Base-by-base conservation (phyloP, 1,284 basidiomycete genomes). In the Ganoderma lucidum region DNA sequence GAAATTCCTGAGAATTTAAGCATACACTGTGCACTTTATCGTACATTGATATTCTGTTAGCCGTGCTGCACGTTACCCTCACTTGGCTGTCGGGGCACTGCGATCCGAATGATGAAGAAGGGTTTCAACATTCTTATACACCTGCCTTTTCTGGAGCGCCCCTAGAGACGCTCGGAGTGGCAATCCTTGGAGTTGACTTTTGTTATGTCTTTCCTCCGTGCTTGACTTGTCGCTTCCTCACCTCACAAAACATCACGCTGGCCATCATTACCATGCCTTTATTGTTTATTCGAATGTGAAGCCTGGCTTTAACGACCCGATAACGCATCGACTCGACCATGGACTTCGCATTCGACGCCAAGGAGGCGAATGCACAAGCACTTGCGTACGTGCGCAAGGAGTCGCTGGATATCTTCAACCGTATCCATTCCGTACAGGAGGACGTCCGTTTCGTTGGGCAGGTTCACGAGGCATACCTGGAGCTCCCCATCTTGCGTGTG, bases 361-460 rank as follows among this genome's bases (percentile, higher is more conserved):
- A 63, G 35, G 61, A 69, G n/a, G 69, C 70, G 12, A 67, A 65
- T 39, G 69, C 75, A 62, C 64, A 79, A 62, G 81, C 81, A 28
- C 79, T 88, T 19, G 81, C 83, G 12, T 80, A 86, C 55, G 81
- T 94, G 30, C 86, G 90, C 15, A 89, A 85, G 74, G 91, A 93
- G 75, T 89, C 90, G 4, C 80, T 90, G 23, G 92, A 95, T 78
- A 84, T 96, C 23, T 96, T 89, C 84, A 96, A 96, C 77, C 90
- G 96, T 2, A 78, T 97, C 0, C 95, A 95, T 75, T 97, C 96
- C 0, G 93, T 97, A 63, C 84, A 85, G 2, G 88, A 93, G 67
- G 96, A 97, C 74, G 84, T 91, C 30, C 72, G 74, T 0, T 97
- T 97, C 74, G 90, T 98, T 0, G 72, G 83, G 12, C 78, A 81